Evolutionary conservation across 768 basidiomycete genomes (phyloP).

Genomic region (Trametes elegans): DNA sequence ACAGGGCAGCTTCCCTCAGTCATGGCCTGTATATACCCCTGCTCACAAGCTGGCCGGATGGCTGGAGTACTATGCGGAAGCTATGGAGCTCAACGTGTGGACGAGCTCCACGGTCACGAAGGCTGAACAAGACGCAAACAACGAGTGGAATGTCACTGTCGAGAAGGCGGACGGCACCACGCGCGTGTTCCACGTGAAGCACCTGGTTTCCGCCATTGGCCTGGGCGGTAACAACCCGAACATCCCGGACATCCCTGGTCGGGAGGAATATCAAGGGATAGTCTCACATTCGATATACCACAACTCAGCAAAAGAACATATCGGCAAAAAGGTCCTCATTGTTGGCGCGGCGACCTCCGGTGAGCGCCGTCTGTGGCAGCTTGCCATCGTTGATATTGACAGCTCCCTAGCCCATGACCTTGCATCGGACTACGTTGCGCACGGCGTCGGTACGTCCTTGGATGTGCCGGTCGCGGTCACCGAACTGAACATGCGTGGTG

Average conservation of each 20-base stretch:
- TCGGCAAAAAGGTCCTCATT: slow-evolving; percentile 70
- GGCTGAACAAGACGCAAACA: slow-evolving; percentile 22
- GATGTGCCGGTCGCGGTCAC: not conserved
- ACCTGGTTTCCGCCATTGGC: slow-evolving; percentile 41
- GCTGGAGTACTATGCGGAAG: slow-evolving; percentile 62
- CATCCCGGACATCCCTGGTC: slow-evolving; percentile 34
- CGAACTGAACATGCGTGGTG: not conserved
- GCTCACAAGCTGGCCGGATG: slow-evolving; percentile 64
- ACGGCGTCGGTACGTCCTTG: slow-evolving; percentile 42
- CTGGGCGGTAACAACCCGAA: slow-evolving; percentile 38
- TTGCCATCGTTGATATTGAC: not conserved
- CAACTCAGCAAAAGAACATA: slow-evolving; percentile 51
- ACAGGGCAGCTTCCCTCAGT: slow-evolving; percentile 47
- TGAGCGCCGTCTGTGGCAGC: slow-evolving; percentile 12
- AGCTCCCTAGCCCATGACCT: slow-evolving; percentile 43
- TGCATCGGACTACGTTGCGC: slow-evolving; percentile 41
- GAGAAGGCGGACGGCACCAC: slow-evolving; percentile 36
- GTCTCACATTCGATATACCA: slow-evolving; percentile 59
- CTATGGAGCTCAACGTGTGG: slow-evolving; percentile 65
- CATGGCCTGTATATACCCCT: slow-evolving; percentile 59
- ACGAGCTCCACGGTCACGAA: slow-evolving; percentile 38
- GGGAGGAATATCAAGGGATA: slow-evolving; percentile 63
- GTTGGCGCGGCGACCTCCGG: slow-evolving; percentile 66
- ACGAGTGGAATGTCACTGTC: slow-evolving; percentile 31
- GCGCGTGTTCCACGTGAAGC: slow-evolving; percentile 29